Conservation (phyloP, 148 eudicot species). For the Spergularia marina region DNA sequence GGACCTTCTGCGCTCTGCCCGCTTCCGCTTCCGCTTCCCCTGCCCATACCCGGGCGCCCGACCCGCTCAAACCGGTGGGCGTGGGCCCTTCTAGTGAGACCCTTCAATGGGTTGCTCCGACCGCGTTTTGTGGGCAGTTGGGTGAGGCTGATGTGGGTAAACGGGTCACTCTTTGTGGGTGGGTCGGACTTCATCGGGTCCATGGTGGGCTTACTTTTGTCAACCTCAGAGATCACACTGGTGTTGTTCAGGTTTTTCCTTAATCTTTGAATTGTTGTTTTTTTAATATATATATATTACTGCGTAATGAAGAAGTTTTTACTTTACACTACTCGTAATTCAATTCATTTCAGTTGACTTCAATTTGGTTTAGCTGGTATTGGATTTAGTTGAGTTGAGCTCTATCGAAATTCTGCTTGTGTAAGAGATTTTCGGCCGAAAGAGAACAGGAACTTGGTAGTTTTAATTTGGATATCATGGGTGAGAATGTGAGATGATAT, state of each 20-base stretch:
- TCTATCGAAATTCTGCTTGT: too few relatives aligned
- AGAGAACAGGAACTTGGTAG: too few relatives aligned
- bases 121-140: slow-evolving; percentile 66
- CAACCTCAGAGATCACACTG: slow-evolving; percentile 75
- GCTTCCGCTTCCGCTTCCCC: slow-evolving; percentile 9
- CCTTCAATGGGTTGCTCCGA: slow-evolving; percentile 69
- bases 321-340: too few relatives aligned
- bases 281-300: not conserved
- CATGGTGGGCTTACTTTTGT: slow-evolving; percentile 84
- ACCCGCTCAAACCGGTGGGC: slow-evolving; percentile 15
- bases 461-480: too few relatives aligned
- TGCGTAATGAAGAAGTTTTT: not conserved
- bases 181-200: slow-evolving; percentile 87
- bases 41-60: slow-evolving; percentile 21
- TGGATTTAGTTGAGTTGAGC: too few relatives aligned
- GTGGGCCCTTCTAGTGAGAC: slow-evolving; percentile 28
- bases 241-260: slow-evolving; percentile 68
- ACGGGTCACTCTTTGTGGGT: slow-evolving; percentile 82
- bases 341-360: too few relatives aligned
- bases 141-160: slow-evolving; percentile 63
- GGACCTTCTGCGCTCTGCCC: slow-evolving; percentile 13
- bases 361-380: too few relatives aligned
- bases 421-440: too few relatives aligned
- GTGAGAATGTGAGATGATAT: too few relatives aligned
- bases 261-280: not conserved